phyloP scores from a whole-genome alignment of 768 basidiomycete species.

The Tephrocybe rancida region DNA sequence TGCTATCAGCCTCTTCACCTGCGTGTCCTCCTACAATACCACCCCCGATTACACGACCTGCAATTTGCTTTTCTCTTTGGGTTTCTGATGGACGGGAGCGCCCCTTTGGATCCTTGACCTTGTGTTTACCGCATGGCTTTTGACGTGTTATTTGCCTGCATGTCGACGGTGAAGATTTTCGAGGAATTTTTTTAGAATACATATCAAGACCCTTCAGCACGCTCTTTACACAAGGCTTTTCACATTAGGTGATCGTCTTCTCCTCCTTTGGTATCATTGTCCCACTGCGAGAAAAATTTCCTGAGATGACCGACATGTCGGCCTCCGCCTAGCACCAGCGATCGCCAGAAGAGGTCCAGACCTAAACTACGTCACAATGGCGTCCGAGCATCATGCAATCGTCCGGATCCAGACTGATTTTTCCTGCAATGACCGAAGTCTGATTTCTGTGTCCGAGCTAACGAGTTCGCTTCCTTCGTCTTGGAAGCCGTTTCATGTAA shows the following conservation, averaged over 20 bases:
- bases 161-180: not conserved
- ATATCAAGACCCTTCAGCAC: not conserved
- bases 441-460: no score
- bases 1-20: constrained; percentile 1
- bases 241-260: not conserved
- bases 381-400: no score
- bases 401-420: no score
- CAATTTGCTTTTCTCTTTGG: not conserved
- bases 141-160: not conserved
- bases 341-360: no score
- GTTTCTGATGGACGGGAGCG: not conserved
- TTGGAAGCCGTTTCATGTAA: no score
- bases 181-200: not conserved
- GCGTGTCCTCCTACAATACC: constrained; percentile 5
- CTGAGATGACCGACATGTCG: no score
- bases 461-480: no score
- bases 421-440: no score
- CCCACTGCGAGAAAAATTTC: no score
- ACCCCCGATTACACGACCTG: not conserved
- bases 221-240: not conserved
- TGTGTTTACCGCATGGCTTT: not conserved
- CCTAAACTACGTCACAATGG: no score
- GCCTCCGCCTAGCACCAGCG: no score
- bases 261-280: no score
- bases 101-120: not conserved